These are phyloP conservation scores for Heritiera littoralis DNA, from an alignment of 345 rosid species.

Conservation along the genomic window DNA sequence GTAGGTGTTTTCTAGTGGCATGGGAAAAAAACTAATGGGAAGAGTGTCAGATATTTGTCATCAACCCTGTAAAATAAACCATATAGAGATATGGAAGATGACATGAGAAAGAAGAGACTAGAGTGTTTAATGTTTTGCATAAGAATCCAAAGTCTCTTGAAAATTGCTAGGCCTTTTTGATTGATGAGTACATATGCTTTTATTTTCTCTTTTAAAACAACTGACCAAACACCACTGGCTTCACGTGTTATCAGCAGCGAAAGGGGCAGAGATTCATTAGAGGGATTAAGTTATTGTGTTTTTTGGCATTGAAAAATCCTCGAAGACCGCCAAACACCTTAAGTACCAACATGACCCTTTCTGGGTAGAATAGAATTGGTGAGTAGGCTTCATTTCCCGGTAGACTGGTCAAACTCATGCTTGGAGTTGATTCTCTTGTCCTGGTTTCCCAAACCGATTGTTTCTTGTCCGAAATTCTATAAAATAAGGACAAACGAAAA, in stretches of 20 bases:
- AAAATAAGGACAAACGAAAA: neutral
- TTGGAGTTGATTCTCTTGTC: conserved; percentile 23
- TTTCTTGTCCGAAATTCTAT: conserved; percentile 23
- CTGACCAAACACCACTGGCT: conserved; percentile 13
- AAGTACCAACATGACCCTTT: neutral
- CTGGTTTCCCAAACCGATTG: conserved; percentile 29
- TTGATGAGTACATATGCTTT: neutral
- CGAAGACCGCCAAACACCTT: conserved; percentile 15
- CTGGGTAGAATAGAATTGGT: conserved; percentile 1
- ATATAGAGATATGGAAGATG: neutral
- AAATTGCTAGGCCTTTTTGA: conserved; percentile 10
- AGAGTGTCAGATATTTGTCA: conserved; percentile 19
- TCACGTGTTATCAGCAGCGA: conserved; percentile 24
- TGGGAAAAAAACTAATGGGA: conserved; percentile 13
- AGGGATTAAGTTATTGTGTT: neutral
- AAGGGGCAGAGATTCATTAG: conserved; percentile 2
- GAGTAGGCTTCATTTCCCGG: conserved; percentile 17
- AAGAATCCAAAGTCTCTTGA: conserved; percentile 25
- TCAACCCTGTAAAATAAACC: neutral
- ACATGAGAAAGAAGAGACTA: conserved; percentile 22
- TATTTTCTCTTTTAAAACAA: conserved; percentile 9
- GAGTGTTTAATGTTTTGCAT: conserved; percentile 6
- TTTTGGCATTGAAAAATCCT: neutral
- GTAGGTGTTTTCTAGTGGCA: conserved; percentile 27
- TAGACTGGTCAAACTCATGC: conserved; percentile 35